These are phyloP conservation scores for Fusarium papillatum DNA, from an alignment of 2,329 filamentous ascomycete genomes.

Conservation along the genomic window DNA sequence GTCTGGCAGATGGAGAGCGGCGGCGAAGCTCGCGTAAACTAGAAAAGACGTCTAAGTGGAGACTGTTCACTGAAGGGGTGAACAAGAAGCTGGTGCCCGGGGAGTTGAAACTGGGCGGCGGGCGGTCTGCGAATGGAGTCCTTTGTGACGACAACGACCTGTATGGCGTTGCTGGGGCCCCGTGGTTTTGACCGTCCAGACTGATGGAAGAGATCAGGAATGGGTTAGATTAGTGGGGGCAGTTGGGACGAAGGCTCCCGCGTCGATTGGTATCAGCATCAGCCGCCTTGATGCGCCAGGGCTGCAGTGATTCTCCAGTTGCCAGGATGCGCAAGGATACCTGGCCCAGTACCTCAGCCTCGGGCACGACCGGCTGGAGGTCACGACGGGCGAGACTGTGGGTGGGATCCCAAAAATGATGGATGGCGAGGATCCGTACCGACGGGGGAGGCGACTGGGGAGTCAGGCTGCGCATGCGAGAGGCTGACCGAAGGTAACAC, in stretches of 20 bases:
- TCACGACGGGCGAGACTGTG: conserved; percentile 15
- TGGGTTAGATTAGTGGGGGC: conserved; percentile 44
- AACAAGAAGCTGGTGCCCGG: conserved; percentile 1
- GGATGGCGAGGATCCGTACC: conserved; percentile 34
- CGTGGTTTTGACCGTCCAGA: conserved; percentile 33
- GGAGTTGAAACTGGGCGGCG: conserved; percentile 15
- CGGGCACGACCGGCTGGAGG: conserved; percentile 28
- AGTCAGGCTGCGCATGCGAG: conserved; percentile 29
- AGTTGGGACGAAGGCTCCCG: conserved; percentile 41
- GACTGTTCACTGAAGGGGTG: conserved; percentile 10
- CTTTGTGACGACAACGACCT: conserved; percentile 32
- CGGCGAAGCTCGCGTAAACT: conserved; percentile 11
- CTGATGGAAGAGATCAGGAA: conserved; percentile 36
- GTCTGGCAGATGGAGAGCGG: conserved; percentile 13
- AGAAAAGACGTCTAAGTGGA: conserved; percentile 12
- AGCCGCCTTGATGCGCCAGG: conserved; percentile 39
- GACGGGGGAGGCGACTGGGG: conserved; percentile 23
- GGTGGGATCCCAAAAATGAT: conserved; percentile 17
- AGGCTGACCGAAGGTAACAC: conserved; percentile 41
- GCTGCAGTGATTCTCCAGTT: conserved; percentile 37
- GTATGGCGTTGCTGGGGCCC: conserved; percentile 37
- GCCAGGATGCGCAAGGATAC: conserved; percentile 40
- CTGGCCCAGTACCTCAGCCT: conserved; percentile 29
- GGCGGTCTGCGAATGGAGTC: conserved; percentile 34
- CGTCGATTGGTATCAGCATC: conserved; percentile 40